phyloP scores from a whole-genome alignment of 768 basidiomycete genomes.

The Russula brevipes region DNA sequence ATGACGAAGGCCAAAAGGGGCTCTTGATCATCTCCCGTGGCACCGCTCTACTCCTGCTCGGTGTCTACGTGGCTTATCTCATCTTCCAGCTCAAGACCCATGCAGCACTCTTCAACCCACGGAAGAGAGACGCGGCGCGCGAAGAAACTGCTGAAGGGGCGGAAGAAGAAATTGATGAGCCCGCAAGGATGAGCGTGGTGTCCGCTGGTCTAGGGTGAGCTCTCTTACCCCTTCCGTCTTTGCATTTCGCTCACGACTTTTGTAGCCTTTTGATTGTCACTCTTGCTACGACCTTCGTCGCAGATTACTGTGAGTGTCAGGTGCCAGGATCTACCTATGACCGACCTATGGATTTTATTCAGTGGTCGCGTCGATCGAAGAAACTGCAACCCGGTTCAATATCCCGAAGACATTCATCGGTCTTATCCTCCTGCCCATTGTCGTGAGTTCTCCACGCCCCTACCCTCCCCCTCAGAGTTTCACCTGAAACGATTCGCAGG shows the following conservation, averaged over 20 bases:
- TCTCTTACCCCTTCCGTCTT: background rate
- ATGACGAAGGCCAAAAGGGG: conserved; percentile 36
- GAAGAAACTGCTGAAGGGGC: conserved; percentile 30
- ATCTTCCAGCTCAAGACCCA: conserved; percentile 54
- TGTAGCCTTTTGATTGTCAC: conserved; percentile 68
- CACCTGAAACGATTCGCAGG: conserved; percentile 36
- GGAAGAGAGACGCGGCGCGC: conserved; percentile 33
- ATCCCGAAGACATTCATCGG: conserved; percentile 86
- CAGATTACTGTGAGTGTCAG: conserved; percentile 68
- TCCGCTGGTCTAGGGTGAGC: conserved; percentile 54
- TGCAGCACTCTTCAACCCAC: conserved; percentile 49
- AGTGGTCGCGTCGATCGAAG: conserved; percentile 92
- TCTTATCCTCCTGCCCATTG: conserved; percentile 81
- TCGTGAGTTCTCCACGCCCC: conserved; percentile 43
- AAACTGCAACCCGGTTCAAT: conserved; percentile 72
- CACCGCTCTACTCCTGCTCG: conserved; percentile 68
- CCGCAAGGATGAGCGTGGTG: conserved; percentile 59
- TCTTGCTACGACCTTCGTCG: conserved; percentile 80
- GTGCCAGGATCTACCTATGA: background rate
- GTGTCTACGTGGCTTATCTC: conserved; percentile 55
- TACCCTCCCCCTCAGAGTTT: background rate
- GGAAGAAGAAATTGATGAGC: conserved; percentile 15
- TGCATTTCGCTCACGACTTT: conserved; percentile 1
- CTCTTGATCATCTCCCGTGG: conserved; percentile 74
- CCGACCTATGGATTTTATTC: background rate